phyloP scores from a whole-genome alignment of 352 stramenopile genomes.

The Aphanomyces cochlioides region DNA sequence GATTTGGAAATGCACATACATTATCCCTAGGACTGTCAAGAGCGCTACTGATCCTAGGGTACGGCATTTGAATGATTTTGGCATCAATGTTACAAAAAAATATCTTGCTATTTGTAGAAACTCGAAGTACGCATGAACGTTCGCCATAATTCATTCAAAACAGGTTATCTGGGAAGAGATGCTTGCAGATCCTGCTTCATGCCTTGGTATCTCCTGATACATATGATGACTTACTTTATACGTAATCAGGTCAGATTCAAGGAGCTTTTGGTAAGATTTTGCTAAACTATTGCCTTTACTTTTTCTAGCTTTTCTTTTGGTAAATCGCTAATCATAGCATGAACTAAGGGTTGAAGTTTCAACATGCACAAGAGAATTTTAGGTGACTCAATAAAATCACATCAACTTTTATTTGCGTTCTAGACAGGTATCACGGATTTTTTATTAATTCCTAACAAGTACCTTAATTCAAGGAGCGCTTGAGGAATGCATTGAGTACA shows the following conservation, averaged over 20 bases:
- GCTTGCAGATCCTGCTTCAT: constrained; percentile 76
- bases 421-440: constrained; percentile 46
- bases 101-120: constrained; percentile 13
- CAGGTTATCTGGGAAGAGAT: constrained; percentile 87
- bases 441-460: background rate
- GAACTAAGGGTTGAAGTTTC: constrained; percentile 47
- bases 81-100: background rate
- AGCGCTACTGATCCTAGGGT: constrained; percentile 22
- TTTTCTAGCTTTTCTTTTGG: constrained; percentile 20
- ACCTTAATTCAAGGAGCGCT: constrained; percentile 40
- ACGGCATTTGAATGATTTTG: background rate
- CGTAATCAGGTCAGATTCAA: constrained; percentile 26
- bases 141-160: background rate
- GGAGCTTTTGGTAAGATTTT: constrained; percentile 18
- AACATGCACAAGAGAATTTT: constrained; percentile 78
- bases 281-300: constrained; percentile 4
- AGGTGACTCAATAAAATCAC: constrained; percentile 38
- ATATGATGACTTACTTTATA: background rate
- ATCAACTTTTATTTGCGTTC: background rate
- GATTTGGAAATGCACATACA: background rate
- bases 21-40: constrained; percentile 20
- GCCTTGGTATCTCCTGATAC: constrained; percentile 46
- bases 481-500: constrained; percentile 48
- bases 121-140: constrained; percentile 6
- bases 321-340: constrained; percentile 1